phyloP scores from a whole-genome alignment of 495 filamentous ascomycete species.

The Aspergillus bertholletiae region DNA sequence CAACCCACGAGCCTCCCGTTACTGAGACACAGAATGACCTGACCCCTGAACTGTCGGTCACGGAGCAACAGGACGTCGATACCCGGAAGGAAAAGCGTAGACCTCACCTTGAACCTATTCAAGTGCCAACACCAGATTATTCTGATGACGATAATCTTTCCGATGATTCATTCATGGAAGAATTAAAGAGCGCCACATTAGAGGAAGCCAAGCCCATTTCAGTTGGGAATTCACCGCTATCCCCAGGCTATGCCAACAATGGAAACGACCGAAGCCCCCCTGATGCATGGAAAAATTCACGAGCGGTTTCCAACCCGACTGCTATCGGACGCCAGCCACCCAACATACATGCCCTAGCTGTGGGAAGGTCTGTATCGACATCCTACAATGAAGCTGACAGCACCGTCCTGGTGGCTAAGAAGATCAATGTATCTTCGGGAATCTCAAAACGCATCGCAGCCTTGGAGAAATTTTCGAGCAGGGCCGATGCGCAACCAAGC shows the following conservation, averaged over 20 bases:
- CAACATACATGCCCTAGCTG: constrained; percentile 38
- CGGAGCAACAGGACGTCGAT: constrained; percentile 13
- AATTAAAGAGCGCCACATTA: constrained; percentile 76
- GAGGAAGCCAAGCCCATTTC: constrained; percentile 81
- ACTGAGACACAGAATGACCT: constrained; percentile 15
- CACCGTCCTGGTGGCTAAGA: constrained; percentile 57
- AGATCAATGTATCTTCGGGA: constrained; percentile 77
- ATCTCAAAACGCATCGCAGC: constrained; percentile 90
- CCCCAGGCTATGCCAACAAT: constrained; percentile 53
- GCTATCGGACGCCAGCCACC: constrained; percentile 24
- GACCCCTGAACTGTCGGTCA: constrained; percentile 18
- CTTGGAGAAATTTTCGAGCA: constrained; percentile 67
- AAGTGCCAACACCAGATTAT: constrained; percentile 49
- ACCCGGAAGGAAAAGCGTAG: constrained; percentile 45
- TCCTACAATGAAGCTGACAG: constrained; percentile 26
- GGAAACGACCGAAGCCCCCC: constrained; percentile 23
- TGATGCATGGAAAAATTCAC: constrained; percentile 41
- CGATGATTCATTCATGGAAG: constrained; percentile 87
- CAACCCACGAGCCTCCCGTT: constrained; percentile 7
- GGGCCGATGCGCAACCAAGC: constrained; percentile 34
- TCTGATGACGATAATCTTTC: constrained; percentile 65
- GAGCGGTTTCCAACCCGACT: constrained; percentile 49
- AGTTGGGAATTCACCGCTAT: constrained; percentile 82
- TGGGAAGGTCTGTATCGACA: constrained; percentile 38
- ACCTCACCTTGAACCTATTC: constrained; percentile 53